These are phyloP conservation scores for Microstegium vimineum DNA, from an alignment of 176 grass and related monocot genomes.

Conservation along the genomic window DNA sequence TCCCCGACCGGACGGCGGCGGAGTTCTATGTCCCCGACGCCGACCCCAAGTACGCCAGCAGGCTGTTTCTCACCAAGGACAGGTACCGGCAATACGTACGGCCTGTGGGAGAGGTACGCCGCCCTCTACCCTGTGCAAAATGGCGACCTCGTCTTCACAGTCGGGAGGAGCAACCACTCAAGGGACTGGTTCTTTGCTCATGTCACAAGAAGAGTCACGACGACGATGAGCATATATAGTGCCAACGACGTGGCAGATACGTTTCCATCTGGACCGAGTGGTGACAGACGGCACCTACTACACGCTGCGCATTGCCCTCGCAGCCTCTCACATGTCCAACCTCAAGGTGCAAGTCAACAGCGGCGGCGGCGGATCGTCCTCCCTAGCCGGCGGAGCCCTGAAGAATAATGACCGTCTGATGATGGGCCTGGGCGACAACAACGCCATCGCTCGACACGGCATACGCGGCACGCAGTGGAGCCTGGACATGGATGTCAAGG, in stretches of 20 bases:
- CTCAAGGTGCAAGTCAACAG: constrained; percentile 25
- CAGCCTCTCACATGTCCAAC: constrained; percentile 38
- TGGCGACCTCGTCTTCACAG: constrained; percentile 42
- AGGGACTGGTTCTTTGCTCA: constrained; percentile 94
- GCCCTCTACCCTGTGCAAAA: constrained; percentile 38
- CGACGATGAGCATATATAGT: no score
- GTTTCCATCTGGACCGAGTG: constrained; percentile 27
- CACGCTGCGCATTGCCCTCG: constrained; percentile 45
- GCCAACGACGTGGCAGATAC: constrained; percentile 50
- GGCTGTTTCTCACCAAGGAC: constrained; percentile 31
- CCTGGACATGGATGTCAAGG: not conserved
- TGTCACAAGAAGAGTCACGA: constrained; percentile 37
- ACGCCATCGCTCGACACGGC: not conserved
- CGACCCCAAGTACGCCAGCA: constrained; percentile 43
- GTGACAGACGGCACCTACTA: constrained; percentile 22
- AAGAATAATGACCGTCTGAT: no score
- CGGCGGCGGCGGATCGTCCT: not conserved
- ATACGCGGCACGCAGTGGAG: not conserved
- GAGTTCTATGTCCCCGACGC: not conserved
- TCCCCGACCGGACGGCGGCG: constrained; percentile 65
- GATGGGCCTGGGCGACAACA: no score
- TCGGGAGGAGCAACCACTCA: constrained; percentile 47
- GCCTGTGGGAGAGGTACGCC: constrained; percentile 75
- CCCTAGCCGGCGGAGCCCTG: not conserved
- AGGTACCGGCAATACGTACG: constrained; percentile 87